Base-by-base conservation (phyloP, 352 stramenopile species). In the Globisporangium lucens region DNA sequence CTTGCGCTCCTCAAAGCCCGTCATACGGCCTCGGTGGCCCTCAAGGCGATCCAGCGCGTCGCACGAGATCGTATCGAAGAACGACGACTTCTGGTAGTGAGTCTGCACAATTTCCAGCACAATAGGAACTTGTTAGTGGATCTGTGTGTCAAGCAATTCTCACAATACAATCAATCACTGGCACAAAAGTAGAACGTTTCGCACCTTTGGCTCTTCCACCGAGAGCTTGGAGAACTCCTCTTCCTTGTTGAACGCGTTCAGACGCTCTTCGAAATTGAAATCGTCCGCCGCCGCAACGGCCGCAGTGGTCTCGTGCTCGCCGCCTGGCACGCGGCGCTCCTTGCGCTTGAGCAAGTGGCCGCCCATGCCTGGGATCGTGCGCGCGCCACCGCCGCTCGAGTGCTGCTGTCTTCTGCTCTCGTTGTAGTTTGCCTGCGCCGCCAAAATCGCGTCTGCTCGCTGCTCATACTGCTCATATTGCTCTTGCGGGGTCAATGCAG, bases 61-160 rank as follows among this genome's bases (percentile, higher is more conserved):
- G 63, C 89, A 97, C 53, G 88, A 96, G 60, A 97, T 95, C 47
- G 90, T 92, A 71, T 97, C 89, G 60, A 97, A 97, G 76, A 97
- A 97, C 29, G 85, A 94, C 36, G 83, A 91, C 60, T 97, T 96
- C 66, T 95, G 87, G 74, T 97, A 96, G 61, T 81, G 88, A 5
- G 80, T 84, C 75, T 86, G 65, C 30, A 56, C 10, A 41, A 58
- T 5, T 51, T 15, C 17, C 8, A 52, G 41, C 33, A 33, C n/a
- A 27, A 61, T 1, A 55, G n/a, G 8, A 65, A 8, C 53, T 17
- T 22, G 9, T 63, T 55, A 41, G 64, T 6, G 2, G 20, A 30
- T 12, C 22, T 33, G 3, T 9, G 13, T 9, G 12, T 27, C 20
- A 47, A n/a, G 20, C 41, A 41, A 41, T 41, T 41, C 10, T 13